Conservation (phyloP, 129 eudicot species). For the Flaveria brownii region DNA sequence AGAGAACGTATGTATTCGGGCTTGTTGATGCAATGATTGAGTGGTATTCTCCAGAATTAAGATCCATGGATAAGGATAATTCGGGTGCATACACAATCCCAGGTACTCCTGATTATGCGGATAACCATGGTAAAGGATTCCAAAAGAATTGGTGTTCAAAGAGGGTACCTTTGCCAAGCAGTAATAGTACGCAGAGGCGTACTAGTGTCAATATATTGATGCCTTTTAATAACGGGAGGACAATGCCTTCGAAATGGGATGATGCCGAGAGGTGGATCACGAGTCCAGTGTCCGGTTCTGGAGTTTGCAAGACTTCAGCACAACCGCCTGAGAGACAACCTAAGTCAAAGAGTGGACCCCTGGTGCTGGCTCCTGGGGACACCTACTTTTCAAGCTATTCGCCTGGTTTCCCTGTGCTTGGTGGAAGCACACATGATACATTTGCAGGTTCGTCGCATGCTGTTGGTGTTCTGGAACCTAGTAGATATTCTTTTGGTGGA, state of each 20-base stretch:
- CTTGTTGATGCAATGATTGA: slow-evolving; percentile 1
- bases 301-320: slow-evolving; percentile 40
- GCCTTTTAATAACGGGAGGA: slow-evolving; percentile 6
- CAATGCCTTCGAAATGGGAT: slow-evolving; percentile 12
- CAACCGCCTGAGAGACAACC: slow-evolving; percentile 54
- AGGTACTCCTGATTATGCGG: slow-evolving; percentile 66
- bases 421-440: slow-evolving; percentile 40
- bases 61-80: slow-evolving; percentile 46
- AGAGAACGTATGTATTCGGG: slow-evolving; percentile 2
- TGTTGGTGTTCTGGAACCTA: slow-evolving; percentile 62
- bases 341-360: slow-evolving; percentile 84
- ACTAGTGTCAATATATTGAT: neutral
- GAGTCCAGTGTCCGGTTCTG: slow-evolving; percentile 71
- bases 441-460: slow-evolving; percentile 59
- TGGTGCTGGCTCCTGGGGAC: slow-evolving; percentile 45
- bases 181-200: slow-evolving; percentile 7
- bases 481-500: slow-evolving; percentile 48
- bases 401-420: slow-evolving; percentile 44
- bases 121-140: neutral
- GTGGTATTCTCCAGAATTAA: slow-evolving; percentile 25
- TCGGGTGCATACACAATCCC: slow-evolving; percentile 80
- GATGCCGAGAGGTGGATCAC: slow-evolving; percentile 51
- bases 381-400: slow-evolving; percentile 45
- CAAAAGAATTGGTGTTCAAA: slow-evolving; percentile 10
- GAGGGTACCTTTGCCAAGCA: slow-evolving; percentile 2